phyloP scores from a whole-genome alignment of 345 rosid species.

The Ailanthus altissimus region DNA sequence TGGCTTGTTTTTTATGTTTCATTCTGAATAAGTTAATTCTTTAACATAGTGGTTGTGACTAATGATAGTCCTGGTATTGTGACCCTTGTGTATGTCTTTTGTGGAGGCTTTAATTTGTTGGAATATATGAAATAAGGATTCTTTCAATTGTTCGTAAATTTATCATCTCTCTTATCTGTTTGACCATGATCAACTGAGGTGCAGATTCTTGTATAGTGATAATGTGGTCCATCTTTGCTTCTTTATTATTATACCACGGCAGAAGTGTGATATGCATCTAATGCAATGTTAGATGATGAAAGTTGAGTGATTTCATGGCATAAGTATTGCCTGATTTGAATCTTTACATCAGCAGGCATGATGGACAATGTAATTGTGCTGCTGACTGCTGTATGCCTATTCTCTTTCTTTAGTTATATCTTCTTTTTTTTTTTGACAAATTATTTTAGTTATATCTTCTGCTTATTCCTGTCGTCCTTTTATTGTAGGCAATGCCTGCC shows the following conservation, averaged over 20 bases:
- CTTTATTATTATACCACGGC: neutral
- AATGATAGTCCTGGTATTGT: neutral
- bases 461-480: constrained; percentile 13
- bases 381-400: too few species aligned
- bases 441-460: neutral
- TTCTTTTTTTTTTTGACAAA: neutral
- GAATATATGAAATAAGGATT: constrained; percentile 6
- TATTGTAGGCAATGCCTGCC: constrained; percentile 86
- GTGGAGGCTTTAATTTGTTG: neutral
- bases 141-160: neutral
- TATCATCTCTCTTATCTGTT: neutral
- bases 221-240: neutral
- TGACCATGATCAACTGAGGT: neutral
- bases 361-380: too few species aligned
- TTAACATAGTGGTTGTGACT: neutral
- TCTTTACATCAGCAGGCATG: neutral
- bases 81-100: neutral
- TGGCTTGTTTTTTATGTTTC: neutral
- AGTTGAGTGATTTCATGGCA: neutral
- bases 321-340: neutral
- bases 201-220: neutral
- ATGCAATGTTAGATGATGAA: neutral
- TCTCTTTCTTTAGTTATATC: too few species aligned
- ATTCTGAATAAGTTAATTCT: neutral
- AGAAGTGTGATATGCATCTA: neutral